Base-by-base conservation (phyloP, 2,329 filamentous ascomycete genomes). In the Podosphaera aphanis region DNA sequence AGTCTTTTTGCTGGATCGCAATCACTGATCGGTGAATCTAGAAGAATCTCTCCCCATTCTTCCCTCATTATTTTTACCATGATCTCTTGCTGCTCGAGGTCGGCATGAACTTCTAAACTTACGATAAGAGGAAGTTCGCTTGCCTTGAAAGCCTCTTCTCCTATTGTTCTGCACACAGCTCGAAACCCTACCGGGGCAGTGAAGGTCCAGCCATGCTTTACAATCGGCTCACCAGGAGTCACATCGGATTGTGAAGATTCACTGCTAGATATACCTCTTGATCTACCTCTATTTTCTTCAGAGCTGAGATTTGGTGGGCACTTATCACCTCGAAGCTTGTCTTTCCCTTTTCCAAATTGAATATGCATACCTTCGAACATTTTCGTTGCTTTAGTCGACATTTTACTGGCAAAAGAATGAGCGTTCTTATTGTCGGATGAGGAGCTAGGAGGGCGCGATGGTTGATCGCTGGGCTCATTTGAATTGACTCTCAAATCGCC, bases 61-160 rank as follows among this genome's bases (percentile, higher is more conserved):
- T 93, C 76, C 52, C 77, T 77, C 80, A 98, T 94, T 51, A 95
- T 93, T 47, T 82, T 73, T 10, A 93, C 86, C 83, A 95, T 94
- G 44, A 81, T 71, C 51, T 84, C 76, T 61, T 98, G 90, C 61
- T 95, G 88, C 45, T 82, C 74, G 1, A 70, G 65, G 49, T 79
- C 74, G 13, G 84, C 79, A 60, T 95, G 88, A 0, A 95, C 83
- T 61, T 98, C 90, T 5, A 95, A 69, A 59, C 85, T 93, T 52
- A 95, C 74, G 48, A 95, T 92, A 35, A 98, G 66, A 0, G 90
- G 90, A 18, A 93, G 66, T 45, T 81, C 72, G 49, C 74, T 86
- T 5, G 66, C 71, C 23, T 73, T 65, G 55, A 95, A 95, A 0
- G 84, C 86, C 48, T 76, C 74, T 47, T 92, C 75, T 35, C 72